Evolutionary conservation across 2,329 filamentous ascomycete genomes (phyloP).

Genomic region (Talaromyces amestolkiae): DNA sequence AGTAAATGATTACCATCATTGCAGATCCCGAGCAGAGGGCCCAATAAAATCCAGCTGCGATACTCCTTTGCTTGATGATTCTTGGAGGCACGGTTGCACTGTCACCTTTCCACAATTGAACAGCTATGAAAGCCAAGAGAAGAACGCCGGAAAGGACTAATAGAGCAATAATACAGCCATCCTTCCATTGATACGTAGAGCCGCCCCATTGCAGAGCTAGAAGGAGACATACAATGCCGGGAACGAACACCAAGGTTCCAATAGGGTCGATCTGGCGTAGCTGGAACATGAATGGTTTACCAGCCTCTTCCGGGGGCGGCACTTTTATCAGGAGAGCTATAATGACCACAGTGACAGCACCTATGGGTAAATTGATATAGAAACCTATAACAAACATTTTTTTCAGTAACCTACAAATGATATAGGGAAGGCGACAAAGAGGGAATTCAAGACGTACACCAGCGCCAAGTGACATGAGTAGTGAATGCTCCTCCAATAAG

Average conservation of each 20-base stretch:
- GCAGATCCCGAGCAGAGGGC: neutral
- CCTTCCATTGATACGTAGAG: neutral
- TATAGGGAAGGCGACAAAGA: neutral
- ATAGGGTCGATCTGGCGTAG: neutral
- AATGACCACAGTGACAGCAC: neutral
- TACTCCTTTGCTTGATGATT: neutral
- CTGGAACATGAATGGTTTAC: neutral
- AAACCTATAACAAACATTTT: neutral
- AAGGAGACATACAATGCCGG: constrained; percentile 5
- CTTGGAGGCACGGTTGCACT: neutral
- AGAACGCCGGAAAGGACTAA: neutral
- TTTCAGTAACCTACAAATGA: neutral
- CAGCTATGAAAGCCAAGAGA: neutral
- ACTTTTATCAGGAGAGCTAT: neutral
- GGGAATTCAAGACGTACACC: constrained; percentile 5
- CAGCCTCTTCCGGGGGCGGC: neutral
- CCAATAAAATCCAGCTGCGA: neutral
- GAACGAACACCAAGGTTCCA: neutral
- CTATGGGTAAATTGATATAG: neutral
- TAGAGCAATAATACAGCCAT: neutral
- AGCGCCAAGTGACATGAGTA: constrained; percentile 9
- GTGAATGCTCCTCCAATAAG: constrained; percentile 10
- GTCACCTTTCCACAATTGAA: neutral
- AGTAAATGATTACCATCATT: neutral
- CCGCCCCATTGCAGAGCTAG: constrained; percentile 4